Evolutionary conservation across 2,329 filamentous ascomycete genomes (phyloP).

Genomic region (Aspergillus fumigatiaffinis): DNA sequence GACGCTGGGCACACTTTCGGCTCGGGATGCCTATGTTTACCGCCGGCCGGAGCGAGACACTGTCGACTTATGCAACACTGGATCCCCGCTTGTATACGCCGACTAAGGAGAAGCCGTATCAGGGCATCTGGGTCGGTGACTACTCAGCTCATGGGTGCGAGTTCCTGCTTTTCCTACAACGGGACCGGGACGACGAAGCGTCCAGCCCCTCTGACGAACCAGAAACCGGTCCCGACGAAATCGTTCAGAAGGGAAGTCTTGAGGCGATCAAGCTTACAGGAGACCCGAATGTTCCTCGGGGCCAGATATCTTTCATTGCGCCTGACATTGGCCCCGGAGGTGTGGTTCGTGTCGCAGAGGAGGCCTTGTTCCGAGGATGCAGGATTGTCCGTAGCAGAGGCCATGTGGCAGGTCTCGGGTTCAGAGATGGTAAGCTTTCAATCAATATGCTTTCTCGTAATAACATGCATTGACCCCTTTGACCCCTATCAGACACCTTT

Average conservation of each 20-base stretch:
- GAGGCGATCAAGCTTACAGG: conserved; percentile 89
- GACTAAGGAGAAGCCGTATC: conserved; percentile 73
- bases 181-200: conserved; percentile 42
- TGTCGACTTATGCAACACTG: conserved; percentile 67
- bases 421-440: conserved; percentile 61
- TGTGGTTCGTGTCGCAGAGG: conserved; percentile 59
- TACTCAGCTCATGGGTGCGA: conserved; percentile 86
- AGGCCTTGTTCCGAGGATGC: conserved; percentile 68
- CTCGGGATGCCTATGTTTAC: conserved; percentile 41
- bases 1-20: conserved; percentile 69
- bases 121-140: conserved; percentile 90
- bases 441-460: not conserved
- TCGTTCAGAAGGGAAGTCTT: conserved; percentile 62
- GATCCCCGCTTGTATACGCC: conserved; percentile 74
- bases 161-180: conserved; percentile 78
- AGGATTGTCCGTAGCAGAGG: conserved; percentile 70
- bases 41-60: conserved; percentile 40
- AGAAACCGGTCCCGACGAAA: conserved; percentile 43
- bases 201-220: conserved; percentile 44
- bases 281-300: conserved; percentile 83
- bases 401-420: conserved; percentile 72
- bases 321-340: conserved; percentile 69
- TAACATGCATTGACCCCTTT: not conserved
- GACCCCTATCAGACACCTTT: conserved; percentile 43
- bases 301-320: conserved; percentile 76